Conservation (phyloP, 176 grass and related monocot genomes). For the Canna indica region DNA sequence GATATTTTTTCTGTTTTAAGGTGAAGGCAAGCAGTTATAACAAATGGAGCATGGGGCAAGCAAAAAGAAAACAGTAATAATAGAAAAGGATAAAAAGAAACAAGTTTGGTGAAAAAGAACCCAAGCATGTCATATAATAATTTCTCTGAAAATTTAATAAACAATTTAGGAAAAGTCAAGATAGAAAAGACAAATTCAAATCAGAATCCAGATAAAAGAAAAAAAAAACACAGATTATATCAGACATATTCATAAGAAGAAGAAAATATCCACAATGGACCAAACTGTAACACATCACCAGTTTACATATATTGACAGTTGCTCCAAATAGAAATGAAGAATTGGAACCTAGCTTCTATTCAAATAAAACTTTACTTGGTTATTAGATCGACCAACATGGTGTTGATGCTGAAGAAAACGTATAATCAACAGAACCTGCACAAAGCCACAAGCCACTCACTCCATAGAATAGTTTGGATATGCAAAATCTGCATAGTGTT, state of each 20-base stretch:
- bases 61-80: too few species aligned
- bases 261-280: not conserved
- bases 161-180: not conserved
- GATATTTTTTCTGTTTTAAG: too few species aligned
- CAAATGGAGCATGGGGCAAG: too few species aligned
- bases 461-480: not conserved
- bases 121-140: too few species aligned
- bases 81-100: not conserved
- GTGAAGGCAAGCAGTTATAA: too few species aligned
- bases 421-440: slow-evolving; percentile 84
- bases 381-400: slow-evolving; percentile 73
- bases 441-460: not conserved
- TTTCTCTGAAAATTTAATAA: too few species aligned
- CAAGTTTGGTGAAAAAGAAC: too few species aligned
- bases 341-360: not conserved
- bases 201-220: not conserved
- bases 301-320: too few species aligned
- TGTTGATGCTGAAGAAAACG: slow-evolving; percentile 99
- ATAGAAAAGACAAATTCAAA: not conserved
- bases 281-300: too few species aligned
- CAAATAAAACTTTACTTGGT: slow-evolving; percentile 51
- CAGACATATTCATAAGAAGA: not conserved
- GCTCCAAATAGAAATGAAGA: not conserved
- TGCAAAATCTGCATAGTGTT: not conserved
- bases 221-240: not conserved